phyloP scores from a whole-genome alignment of 164 flowering plant genomes.

The Umbellularia californica region DNA sequence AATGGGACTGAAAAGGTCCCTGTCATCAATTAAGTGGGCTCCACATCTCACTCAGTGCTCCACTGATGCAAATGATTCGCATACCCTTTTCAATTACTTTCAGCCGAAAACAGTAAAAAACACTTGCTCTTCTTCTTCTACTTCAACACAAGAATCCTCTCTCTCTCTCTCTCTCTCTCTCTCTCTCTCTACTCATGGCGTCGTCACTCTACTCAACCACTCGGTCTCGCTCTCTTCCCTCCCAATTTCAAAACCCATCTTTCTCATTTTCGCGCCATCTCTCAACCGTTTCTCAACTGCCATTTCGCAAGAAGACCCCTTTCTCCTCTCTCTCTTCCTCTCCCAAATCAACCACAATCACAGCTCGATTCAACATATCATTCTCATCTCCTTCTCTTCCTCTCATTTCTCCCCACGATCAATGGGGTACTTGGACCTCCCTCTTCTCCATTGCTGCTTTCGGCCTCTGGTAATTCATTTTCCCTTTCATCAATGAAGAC shows the following conservation, averaged over 20 bases:
- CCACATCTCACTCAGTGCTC: no score
- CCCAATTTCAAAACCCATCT: neutral
- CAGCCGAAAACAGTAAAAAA: no score
- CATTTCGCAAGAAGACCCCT: neutral
- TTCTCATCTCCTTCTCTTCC: slow-evolving; percentile 22
- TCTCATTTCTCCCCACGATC: slow-evolving; percentile 68
- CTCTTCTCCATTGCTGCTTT: slow-evolving; percentile 77
- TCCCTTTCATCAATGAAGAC: neutral
- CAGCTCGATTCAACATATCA: slow-evolving; percentile 2
- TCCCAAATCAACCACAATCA: neutral
- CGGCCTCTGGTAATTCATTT: slow-evolving; percentile 59
- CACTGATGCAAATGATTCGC: no score
- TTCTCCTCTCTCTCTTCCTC: neutral
- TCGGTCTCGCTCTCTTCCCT: neutral
- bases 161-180: no score
- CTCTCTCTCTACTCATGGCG: neutral
- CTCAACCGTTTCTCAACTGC: neutral
- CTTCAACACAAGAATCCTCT: no score
- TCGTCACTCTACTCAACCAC: neutral
- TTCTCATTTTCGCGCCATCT: neutral
- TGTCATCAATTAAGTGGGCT: no score
- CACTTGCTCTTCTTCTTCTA: no score
- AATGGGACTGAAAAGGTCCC: no score
- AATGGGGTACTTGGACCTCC: slow-evolving; percentile 93
- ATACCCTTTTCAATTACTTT: no score